Conservation (phyloP, 2,329 filamentous ascomycete species). For the Penicillium corylophilum region DNA sequence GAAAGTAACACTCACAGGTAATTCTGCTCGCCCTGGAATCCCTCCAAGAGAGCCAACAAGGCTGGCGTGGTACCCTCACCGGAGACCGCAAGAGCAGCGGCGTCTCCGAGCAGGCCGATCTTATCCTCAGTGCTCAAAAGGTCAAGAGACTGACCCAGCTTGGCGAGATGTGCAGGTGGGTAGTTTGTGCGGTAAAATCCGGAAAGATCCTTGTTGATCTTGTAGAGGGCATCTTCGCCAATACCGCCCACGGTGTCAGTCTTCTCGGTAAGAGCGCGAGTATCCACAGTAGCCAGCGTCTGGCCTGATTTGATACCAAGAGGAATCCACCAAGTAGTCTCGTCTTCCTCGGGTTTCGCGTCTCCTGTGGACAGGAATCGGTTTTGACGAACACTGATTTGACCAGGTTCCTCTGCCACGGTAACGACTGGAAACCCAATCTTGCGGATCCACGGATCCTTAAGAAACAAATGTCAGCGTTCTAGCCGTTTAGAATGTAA, state of each 20-base stretch:
- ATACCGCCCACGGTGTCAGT: slow-evolving; percentile 66
- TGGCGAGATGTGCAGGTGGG: slow-evolving; percentile 75
- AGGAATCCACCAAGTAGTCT: slow-evolving; percentile 94
- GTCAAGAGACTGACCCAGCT: slow-evolving; percentile 74
- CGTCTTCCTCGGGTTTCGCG: slow-evolving; percentile 84
- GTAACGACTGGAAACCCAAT: slow-evolving; percentile 92
- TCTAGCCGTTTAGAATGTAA: not conserved
- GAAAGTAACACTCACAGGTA: slow-evolving; percentile 58
- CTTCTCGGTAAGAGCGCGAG: slow-evolving; percentile 71
- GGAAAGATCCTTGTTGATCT: slow-evolving; percentile 84
- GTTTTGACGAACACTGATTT: slow-evolving; percentile 78
- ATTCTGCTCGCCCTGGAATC: slow-evolving; percentile 77
- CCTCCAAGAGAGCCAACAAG: slow-evolving; percentile 78
- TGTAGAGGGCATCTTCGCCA: slow-evolving; percentile 81
- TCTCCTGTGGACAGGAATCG: slow-evolving; percentile 92
- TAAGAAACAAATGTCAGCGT: slow-evolving; percentile 11
- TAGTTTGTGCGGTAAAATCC: slow-evolving; percentile 95
- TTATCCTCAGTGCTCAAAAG: slow-evolving; percentile 82
- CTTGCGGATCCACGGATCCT: slow-evolving; percentile 86
- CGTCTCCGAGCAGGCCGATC: slow-evolving; percentile 87
- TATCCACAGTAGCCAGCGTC: slow-evolving; percentile 61
- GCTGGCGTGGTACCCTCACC: slow-evolving; percentile 80
- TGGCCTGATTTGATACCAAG: slow-evolving; percentile 77
- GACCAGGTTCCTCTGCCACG: slow-evolving; percentile 76
- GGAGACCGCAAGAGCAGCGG: slow-evolving; percentile 82